A percentile compares a stretch with the other conserved stretches of the same genome.
Evolutionary conservation across 2,329 filamentous ascomycete genomes (phyloP).

Genomic region (Byssoonygena ceratinophila): DNA sequence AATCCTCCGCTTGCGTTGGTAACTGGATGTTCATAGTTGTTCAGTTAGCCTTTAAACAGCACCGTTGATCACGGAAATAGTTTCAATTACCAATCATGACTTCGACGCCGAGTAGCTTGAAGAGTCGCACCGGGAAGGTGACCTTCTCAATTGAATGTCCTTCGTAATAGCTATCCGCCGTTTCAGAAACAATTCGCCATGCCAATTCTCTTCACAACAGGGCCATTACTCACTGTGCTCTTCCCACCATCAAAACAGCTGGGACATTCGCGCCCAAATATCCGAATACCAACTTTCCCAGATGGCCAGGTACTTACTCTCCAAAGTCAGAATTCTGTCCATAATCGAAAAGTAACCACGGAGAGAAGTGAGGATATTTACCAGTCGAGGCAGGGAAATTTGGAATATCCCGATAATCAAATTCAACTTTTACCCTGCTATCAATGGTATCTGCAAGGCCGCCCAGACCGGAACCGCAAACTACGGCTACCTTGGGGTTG

Average conservation of each 20-base stretch:
- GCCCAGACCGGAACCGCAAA: constrained; percentile 55
- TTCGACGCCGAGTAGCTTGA: constrained; percentile 51
- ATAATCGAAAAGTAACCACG: background rate
- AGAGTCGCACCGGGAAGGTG: constrained; percentile 54
- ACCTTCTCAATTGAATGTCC: constrained; percentile 53
- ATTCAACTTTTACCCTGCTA: constrained; percentile 40
- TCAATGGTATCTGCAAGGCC: constrained; percentile 42
- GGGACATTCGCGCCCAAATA: constrained; percentile 46
- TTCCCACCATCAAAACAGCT: constrained; percentile 53
- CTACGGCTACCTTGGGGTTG: constrained; percentile 49
- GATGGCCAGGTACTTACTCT: constrained; percentile 47
- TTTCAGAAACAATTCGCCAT: background rate
- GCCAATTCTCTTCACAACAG: no score
- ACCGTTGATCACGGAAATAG: background rate
- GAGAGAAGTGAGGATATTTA: constrained; percentile 23
- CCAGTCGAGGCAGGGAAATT: constrained; percentile 52
- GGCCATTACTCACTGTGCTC: constrained; percentile 56
- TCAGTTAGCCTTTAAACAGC: constrained; percentile 4
- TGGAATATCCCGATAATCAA: constrained; percentile 50
- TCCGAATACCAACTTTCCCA: constrained; percentile 55
- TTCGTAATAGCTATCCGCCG: constrained; percentile 51
- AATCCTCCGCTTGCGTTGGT: constrained; percentile 58
- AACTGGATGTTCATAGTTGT: constrained; percentile 35
- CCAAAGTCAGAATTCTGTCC: background rate
- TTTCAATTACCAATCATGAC: constrained; percentile 44